Percentiles rank a stretch among this genome's conserved stretches.
phyloP scores from a whole-genome alignment of 2,329 filamentous ascomycete species.

The Amauroascus verrucosus region DNA sequence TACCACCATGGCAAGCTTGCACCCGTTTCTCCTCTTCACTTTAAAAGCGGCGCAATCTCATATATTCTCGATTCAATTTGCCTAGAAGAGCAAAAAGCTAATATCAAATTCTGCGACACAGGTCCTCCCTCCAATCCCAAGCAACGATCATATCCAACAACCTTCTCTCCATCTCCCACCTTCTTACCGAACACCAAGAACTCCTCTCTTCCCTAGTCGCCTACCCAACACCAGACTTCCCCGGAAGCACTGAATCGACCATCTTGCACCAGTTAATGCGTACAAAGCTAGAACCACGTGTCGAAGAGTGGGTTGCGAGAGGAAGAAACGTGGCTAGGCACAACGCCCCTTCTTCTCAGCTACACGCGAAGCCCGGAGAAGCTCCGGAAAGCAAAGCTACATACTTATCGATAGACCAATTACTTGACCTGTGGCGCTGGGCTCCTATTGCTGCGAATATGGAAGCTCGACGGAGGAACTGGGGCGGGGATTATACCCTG shows the following conservation, averaged over 20 bases:
- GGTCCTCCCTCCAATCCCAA: slow-evolving; percentile 62
- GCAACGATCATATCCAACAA: slow-evolving; percentile 61
- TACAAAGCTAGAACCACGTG: slow-evolving; percentile 71
- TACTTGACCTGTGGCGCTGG: slow-evolving; percentile 52
- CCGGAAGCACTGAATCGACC: slow-evolving; percentile 50
- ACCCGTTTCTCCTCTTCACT: no score
- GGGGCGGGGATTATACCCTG: slow-evolving; percentile 58
- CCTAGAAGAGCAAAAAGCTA: background rate
- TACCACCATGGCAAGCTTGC: slow-evolving; percentile 53
- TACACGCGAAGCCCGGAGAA: background rate
- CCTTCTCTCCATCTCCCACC: slow-evolving; percentile 55
- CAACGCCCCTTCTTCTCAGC: slow-evolving; percentile 1
- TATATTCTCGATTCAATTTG: no score
- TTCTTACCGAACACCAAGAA: slow-evolving; percentile 54
- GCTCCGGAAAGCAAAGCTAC: background rate
- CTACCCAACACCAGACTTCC: slow-evolving; percentile 67
- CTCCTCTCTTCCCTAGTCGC: slow-evolving; percentile 61
- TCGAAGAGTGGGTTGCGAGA: slow-evolving; percentile 61
- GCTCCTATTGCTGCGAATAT: slow-evolving; percentile 41
- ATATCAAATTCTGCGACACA: slow-evolving; percentile 34
- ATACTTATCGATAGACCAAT: slow-evolving; percentile 37
- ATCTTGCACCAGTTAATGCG: slow-evolving; percentile 61
- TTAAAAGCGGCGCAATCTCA: no score
- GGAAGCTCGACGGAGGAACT: slow-evolving; percentile 40
- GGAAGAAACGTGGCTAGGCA: slow-evolving; percentile 41